Percentiles rank a stretch among this genome's conserved stretches.
phyloP scores from a whole-genome alignment of 139 green algal genomes.

The Choricystis sp. region DNA sequence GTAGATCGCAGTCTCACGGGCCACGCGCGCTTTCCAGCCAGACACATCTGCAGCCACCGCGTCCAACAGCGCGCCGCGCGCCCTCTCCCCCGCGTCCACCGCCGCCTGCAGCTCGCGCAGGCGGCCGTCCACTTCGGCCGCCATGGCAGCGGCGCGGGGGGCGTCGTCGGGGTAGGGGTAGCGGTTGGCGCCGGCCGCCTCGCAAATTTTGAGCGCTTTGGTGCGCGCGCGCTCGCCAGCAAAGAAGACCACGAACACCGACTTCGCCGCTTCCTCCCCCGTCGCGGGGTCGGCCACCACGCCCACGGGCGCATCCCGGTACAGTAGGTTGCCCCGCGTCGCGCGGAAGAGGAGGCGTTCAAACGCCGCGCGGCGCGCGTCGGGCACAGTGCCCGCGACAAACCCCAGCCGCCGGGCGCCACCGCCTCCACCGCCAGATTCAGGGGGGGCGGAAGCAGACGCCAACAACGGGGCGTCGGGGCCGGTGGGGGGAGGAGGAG shows the following conservation, averaged over 20 bases:
- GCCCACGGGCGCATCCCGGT: conserved; percentile 14
- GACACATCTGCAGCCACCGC: conserved; percentile 44
- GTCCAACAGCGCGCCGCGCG: conserved; percentile 51
- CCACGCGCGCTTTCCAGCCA: conserved; percentile 41
- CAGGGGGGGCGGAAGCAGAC: conserved; percentile 2
- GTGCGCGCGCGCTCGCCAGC: conserved; percentile 72
- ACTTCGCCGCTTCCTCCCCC: conserved; percentile 75
- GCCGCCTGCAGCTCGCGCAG: conserved; percentile 82
- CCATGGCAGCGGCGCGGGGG: conserved; percentile 71
- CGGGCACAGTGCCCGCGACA: conserved; percentile 67
- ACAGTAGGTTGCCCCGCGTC: conserved; percentile 92
- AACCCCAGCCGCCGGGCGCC: conserved; percentile 59
- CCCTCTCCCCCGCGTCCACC: conserved; percentile 63
- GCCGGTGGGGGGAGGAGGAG: not conserved
- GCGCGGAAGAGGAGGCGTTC: conserved; percentile 94
- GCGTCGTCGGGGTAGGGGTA: conserved; percentile 95
- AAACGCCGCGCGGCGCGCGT: conserved; percentile 71
- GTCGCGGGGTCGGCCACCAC: conserved; percentile 56
- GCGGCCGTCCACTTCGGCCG: conserved; percentile 54
- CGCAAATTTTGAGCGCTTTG: conserved; percentile 89
- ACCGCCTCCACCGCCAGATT: conserved; percentile 29
- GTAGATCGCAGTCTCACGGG: conserved; percentile 86
- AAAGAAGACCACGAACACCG: conserved; percentile 96
- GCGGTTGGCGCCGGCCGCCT: conserved; percentile 85
- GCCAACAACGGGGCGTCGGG: conserved; percentile 26